Conservation (phyloP, 2,329 filamentous ascomycete species). For the Alternaria tenuissima region DNA sequence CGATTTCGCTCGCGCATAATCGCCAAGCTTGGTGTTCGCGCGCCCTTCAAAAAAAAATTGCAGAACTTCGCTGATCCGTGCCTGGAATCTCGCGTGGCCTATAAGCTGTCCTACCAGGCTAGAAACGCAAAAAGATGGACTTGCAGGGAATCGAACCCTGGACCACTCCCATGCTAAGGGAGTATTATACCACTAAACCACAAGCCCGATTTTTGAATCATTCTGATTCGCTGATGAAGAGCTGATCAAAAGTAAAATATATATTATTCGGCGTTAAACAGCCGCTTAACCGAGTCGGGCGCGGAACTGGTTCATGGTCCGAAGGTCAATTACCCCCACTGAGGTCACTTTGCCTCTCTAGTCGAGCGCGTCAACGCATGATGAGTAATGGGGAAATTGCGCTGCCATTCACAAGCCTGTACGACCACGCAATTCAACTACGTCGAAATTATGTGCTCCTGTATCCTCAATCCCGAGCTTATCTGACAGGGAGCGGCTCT, state of each 20-base stretch:
- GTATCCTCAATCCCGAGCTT: too few species aligned
- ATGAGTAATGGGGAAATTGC: accelerated
- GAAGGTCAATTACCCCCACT: too few species aligned
- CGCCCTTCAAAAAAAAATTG: background rate
- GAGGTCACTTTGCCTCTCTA: too few species aligned
- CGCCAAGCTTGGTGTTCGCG: background rate
- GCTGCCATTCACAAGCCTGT: background rate
- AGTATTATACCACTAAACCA: slow-evolving; percentile 35
- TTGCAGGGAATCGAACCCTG: slow-evolving; percentile 17
- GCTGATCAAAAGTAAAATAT: too few species aligned
- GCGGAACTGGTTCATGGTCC: accelerated
- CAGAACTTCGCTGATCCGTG: background rate
- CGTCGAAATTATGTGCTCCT: background rate
- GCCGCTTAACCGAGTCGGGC: too few species aligned
- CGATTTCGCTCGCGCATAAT: background rate
- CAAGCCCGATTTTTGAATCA: slow-evolving; percentile 15
- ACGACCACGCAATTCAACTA: background rate
- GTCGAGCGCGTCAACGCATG: too few species aligned
- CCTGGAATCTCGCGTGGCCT: too few species aligned
- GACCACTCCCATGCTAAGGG: slow-evolving; percentile 32
- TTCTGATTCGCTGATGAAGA: background rate
- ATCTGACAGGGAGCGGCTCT: background rate
- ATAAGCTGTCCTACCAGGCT: background rate
- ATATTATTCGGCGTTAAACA: too few species aligned
- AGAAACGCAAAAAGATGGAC: slow-evolving; percentile 12